phyloP scores from a whole-genome alignment of 192 early-diverging fungal genomes.

The Phlyctochytrium arcticum region DNA sequence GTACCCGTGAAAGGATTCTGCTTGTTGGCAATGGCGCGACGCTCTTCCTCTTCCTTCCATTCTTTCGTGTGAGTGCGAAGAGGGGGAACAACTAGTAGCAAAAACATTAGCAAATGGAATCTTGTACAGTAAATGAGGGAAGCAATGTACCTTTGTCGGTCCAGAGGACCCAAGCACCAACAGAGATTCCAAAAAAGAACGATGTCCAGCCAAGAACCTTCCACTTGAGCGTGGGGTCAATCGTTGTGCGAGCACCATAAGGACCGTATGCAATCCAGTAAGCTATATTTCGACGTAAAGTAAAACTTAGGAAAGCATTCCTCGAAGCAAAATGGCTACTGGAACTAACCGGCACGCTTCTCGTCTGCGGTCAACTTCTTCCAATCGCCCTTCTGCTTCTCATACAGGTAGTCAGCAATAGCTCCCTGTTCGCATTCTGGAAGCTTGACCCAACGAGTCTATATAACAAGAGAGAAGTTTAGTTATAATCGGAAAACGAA shows the following conservation, averaged over 20 bases:
- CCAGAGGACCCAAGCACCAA: conserved; percentile 43
- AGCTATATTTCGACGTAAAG: too few relatives aligned
- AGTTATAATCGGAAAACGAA: not conserved
- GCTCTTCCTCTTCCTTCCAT: conserved; percentile 43
- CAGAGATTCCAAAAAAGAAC: conserved; percentile 58
- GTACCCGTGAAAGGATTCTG: conserved; percentile 46
- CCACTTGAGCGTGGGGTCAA: conserved; percentile 65
- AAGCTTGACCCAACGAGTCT: conserved; percentile 62
- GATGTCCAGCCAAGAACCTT: conserved; percentile 46
- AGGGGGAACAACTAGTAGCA: conserved; percentile 28
- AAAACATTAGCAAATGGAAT: conserved; percentile 8
- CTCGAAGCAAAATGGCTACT: not conserved
- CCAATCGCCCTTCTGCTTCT: conserved; percentile 95
- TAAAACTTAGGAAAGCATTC: not conserved
- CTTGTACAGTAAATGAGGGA: too few relatives aligned
- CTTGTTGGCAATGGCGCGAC: conserved; percentile 38
- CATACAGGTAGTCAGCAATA: conserved; percentile 72
- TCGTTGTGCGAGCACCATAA: conserved; percentile 81
- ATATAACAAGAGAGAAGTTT: not conserved
- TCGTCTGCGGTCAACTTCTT: conserved; percentile 84
- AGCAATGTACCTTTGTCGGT: conserved; percentile 8
- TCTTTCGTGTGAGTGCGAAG: conserved; percentile 37
- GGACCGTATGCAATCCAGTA: conserved; percentile 95
- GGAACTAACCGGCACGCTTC: conserved; percentile 81
- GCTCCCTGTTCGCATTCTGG: conserved; percentile 77